These are phyloP conservation scores for Aspergillus olivimuriae DNA, from an alignment of 495 filamentous ascomycete species.

Conservation along the genomic window DNA sequence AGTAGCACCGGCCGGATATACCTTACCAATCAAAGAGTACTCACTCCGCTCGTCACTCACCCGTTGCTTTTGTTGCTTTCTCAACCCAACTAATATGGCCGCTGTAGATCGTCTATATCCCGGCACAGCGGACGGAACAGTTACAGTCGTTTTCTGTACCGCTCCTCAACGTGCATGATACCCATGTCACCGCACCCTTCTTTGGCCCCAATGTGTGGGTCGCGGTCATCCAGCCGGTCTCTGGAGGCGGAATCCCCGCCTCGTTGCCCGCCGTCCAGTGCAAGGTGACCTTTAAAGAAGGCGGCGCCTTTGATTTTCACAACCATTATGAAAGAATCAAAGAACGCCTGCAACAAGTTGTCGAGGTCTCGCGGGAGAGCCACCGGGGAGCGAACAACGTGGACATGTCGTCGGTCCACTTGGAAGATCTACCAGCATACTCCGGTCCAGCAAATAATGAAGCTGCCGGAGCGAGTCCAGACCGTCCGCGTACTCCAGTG, in stretches of 20 bases:
- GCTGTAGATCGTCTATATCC: conserved; percentile 88
- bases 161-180: conserved; percentile 77
- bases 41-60: conserved; percentile 12
- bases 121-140: conserved; percentile 55
- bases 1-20: conserved; percentile 60
- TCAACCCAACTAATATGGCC: no score
- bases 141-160: conserved; percentile 88
- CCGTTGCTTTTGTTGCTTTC: no score
- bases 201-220: conserved; percentile 96
- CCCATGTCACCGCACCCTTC: conserved; percentile 85
- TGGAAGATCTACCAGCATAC: conserved; percentile 86
- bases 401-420: conserved; percentile 53
- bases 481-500: neutral
- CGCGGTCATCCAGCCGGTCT: conserved; percentile 68
- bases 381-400: conserved; percentile 42
- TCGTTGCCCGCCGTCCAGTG: conserved; percentile 65
- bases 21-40: conserved; percentile 86
- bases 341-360: conserved; percentile 72
- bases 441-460: conserved; percentile 25
- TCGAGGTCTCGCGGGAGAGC: conserved; percentile 57
- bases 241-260: conserved; percentile 80
- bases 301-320: conserved; percentile 89
- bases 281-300: conserved; percentile 87
- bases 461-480: neutral
- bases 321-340: conserved; percentile 76